Evolutionary conservation across 192 early-diverging fungal species (phyloP), one percentile per base, ranked within the genome.

Genomic region (Backusella morwellensis): DNA sequence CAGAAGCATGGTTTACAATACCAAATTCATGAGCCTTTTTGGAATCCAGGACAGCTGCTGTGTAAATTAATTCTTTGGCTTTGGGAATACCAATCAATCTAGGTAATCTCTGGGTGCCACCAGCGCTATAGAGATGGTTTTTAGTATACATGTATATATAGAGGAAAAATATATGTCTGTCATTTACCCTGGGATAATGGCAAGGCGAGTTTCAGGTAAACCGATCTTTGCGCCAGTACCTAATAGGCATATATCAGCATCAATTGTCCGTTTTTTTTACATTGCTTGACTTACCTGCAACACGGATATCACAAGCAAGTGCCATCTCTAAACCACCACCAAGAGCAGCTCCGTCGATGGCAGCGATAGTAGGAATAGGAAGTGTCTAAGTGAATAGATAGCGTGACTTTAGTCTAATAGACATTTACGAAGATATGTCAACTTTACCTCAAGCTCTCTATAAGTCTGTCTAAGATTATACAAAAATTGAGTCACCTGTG

Each of bases 61-160:
- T 97, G 76, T 91, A 99, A 52, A 99, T 94, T 9, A 99, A 87
- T 66, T 98, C 96, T 85, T 99, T 99, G 1, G 97, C 94, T 50
- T 90, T 91, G 14, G 95, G 86, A 32, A 86, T 71, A 5, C 97
- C 97, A 72, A 99, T 95, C 63, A 98, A 81, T 32, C 95, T 87
- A 36, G 96, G 90, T 44, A 98, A 85, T 32, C 97, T 90, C 83
- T 97, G 95, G 8, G 97, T 99, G 36, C 97, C 97, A 29, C 97
- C 97, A 50, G 97, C 96, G 40, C 93, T 93, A 85, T 35, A 21
- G 23, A 38, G 4, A 7, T 17, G 1, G 3, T 40, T 70, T 21
- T 70, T 21, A 23, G 11, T 47, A 44, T 11, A 17, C 1, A 23
- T 35, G 9, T 70, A 69, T 69, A 34, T 29, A 17, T 11, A 15